A percentile compares a stretch with the other conserved stretches of the same genome.
Evolutionary conservation across 176 grass and related monocot species (phyloP).

Genomic region (Paspalum notatum): DNA sequence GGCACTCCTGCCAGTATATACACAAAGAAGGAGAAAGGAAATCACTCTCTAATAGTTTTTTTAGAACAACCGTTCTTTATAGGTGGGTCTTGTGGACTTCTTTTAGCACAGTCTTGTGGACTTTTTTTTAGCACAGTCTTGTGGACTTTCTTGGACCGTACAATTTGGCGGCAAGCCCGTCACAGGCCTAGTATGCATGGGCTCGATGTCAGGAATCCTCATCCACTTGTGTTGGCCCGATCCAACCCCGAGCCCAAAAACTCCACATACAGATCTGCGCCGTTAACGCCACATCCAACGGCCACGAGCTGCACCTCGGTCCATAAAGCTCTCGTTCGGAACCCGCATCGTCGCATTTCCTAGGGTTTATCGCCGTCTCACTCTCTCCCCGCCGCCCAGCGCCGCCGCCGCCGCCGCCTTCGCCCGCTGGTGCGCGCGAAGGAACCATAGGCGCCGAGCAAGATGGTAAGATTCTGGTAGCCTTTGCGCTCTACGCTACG

Average conservation of each 20-base stretch:
- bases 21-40: too few species aligned
- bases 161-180: not conserved
- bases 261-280: not conserved
- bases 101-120: too few species aligned
- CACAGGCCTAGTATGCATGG: not conserved
- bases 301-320: not conserved
- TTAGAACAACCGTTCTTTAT: too few species aligned
- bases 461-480: constrained; percentile 15
- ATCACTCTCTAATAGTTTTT: too few species aligned
- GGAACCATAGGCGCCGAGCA: constrained; percentile 11
- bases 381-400: not conserved
- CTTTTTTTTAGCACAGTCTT: too few species aligned
- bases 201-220: not conserved
- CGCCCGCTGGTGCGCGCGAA: not conserved
- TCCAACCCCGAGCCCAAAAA: not conserved
- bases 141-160: not conserved
- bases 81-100: too few species aligned
- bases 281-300: not conserved
- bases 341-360: not conserved
- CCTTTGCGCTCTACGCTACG: not conserved
- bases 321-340: not conserved
- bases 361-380: constrained; percentile 15
- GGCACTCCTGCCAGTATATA: too few species aligned
- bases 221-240: not conserved
- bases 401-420: not conserved